Base-by-base conservation (phyloP, 2,329 filamentous ascomycete genomes). In the Monosporascus sp. region DNA sequence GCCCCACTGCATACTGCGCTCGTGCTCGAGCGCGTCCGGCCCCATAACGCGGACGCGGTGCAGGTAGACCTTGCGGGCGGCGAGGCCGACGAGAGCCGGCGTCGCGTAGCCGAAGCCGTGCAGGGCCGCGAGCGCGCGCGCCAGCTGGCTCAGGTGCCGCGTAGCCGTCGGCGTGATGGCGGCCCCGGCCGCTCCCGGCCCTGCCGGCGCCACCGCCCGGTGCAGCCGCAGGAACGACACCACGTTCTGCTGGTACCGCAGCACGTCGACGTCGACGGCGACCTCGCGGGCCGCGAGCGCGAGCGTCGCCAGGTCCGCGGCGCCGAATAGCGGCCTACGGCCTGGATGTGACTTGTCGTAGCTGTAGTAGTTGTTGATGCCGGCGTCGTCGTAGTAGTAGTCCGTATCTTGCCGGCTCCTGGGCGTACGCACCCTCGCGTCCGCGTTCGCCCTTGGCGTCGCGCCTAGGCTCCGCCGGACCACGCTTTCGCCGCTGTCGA, bases 1-100 rank as follows among this genome's bases (percentile, higher is more conserved):
- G 0, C 94, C 94, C 84, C 95, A 99, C 68, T 96, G 90, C 75
- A 96, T 80, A 67, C 91, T 97, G 47, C 91, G 80, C 72, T 97
- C 94, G 53, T 84, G 82, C 56, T 83, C 80, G 1, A 89, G 36
- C 15, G 20, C 17, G 42, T 44, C 49, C 9, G 17, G 27, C 3
- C 24, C 31, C n/a, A 87, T 83, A 51, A 97, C 80, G 15, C 81
- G 71, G 34, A 99, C 84, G 8, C 91, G 85, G 72, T 99, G 94
- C 18, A 88, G 78, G 65, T 96, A 99, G 24, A 96, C 81, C 72
- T 97, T 97, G 55, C 83, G 83, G 2, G 87, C 85, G 5, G 94
- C 94, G 46, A 99, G 76, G 7, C 80, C 83, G 20, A 97, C 86
- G 25, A 97, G 80, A 1, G 90, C 88, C 0, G 94, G 93, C 0